These are phyloP conservation scores for Plasmodium ovale DNA, from an alignment of 169 alveolate species.

Conservation along the genomic window DNA sequence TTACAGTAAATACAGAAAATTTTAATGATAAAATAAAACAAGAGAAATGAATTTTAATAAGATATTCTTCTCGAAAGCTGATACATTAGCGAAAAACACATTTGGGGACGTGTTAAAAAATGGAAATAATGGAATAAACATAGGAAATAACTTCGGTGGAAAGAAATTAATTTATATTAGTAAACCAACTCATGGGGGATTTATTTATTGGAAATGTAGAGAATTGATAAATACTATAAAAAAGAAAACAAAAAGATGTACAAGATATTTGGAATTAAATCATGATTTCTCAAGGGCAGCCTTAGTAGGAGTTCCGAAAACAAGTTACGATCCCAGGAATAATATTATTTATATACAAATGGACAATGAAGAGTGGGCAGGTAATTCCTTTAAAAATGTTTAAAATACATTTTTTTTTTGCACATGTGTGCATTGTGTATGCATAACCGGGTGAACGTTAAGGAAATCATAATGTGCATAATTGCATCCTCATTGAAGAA, in stretches of 20 bases:
- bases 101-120: conserved; percentile 22
- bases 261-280: conserved; percentile 80
- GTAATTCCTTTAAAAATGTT: conserved; percentile 12
- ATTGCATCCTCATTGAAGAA: no score
- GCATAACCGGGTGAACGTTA: neutral
- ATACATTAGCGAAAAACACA: neutral
- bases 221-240: conserved; percentile 65
- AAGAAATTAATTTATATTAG: conserved; percentile 64
- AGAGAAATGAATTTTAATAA: conserved; percentile 23
- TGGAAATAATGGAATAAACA: conserved; percentile 40
- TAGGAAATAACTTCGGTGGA: neutral
- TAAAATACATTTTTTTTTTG: neutral
- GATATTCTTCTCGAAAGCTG: conserved; percentile 12
- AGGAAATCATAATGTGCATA: neutral
- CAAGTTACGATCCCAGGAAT: conserved; percentile 84
- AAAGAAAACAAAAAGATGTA: conserved; percentile 74
- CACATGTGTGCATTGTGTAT: neutral
- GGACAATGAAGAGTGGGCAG: conserved; percentile 89
- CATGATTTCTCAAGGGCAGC: conserved; percentile 78
- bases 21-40: neutral
- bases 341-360: conserved; percentile 82
- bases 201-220: conserved; percentile 81
- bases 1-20: neutral
- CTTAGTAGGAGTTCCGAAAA: conserved; percentile 86
- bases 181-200: conserved; percentile 85